A percentile compares a stretch with the other conserved stretches of the same genome.
These are phyloP conservation scores for Phytophthora meadii DNA, from an alignment of 352 stramenopile genomes.

Conservation along the genomic window DNA sequence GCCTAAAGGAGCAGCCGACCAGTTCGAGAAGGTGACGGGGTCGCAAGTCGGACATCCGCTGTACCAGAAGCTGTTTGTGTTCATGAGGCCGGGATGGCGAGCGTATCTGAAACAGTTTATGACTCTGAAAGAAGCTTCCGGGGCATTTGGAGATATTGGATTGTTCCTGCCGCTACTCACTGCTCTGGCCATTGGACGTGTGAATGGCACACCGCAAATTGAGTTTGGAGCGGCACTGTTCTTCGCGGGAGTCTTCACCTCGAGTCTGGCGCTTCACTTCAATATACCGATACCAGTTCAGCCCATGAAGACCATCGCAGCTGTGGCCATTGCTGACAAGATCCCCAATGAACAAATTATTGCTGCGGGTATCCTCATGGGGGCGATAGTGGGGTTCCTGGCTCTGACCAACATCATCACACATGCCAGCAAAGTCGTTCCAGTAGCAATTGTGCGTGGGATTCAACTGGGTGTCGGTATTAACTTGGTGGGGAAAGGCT, in stretches of 20 bases:
- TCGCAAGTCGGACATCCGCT: constrained; percentile 53
- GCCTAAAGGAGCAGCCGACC: constrained; percentile 28
- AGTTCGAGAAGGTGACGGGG: constrained; percentile 53
- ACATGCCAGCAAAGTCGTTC: constrained; percentile 87
- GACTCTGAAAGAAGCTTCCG: constrained; percentile 84
- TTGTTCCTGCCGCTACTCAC: constrained; percentile 95
- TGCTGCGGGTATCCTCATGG: constrained; percentile 88
- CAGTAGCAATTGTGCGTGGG: constrained; percentile 89
- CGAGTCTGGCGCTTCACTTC: constrained; percentile 86
- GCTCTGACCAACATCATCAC: constrained; percentile 91
- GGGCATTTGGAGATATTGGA: constrained; percentile 93
- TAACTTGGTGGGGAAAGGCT: constrained; percentile 86
- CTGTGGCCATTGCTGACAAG: constrained; percentile 89
- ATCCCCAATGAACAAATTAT: constrained; percentile 81
- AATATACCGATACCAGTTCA: constrained; percentile 95
- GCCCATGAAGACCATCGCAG: constrained; percentile 95
- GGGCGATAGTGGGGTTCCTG: constrained; percentile 67
- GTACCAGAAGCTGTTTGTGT: constrained; percentile 65
- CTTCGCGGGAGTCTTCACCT: constrained; percentile 90
- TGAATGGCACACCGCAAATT: constrained; percentile 77
- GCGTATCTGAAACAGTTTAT: constrained; percentile 71
- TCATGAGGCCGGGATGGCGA: constrained; percentile 58
- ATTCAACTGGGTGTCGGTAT: constrained; percentile 93
- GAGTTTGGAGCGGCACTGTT: constrained; percentile 92
- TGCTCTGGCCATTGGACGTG: constrained; percentile 83